A percentile compares a stretch with the other conserved stretches of the same genome.
Conservation (phyloP, 2,329 filamentous ascomycete genomes). For the Lecanicillium sp. region DNA sequence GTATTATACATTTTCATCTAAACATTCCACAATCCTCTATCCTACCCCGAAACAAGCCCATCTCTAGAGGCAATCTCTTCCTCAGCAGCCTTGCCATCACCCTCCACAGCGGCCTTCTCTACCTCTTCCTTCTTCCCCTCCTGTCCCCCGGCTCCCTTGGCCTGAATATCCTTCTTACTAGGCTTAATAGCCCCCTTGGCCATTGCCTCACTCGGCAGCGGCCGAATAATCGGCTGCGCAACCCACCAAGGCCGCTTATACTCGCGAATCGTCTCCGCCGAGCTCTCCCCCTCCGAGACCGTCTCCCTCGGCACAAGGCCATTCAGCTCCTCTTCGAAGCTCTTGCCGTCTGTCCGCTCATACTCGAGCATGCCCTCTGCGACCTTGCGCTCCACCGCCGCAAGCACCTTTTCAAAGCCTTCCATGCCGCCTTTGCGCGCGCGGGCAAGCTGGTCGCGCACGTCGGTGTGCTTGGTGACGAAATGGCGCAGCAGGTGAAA, state of each 20-base stretch:
- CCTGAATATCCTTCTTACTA: conserved; percentile 58
- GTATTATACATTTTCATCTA: too few relatives aligned
- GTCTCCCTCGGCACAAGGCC: conserved; percentile 17
- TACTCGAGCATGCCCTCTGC: conserved; percentile 66
- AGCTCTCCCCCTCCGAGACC: conserved; percentile 45
- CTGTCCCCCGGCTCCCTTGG: conserved; percentile 15
- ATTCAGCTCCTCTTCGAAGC: conserved; percentile 31
- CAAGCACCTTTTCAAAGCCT: conserved; percentile 61
- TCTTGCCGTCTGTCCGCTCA: conserved; percentile 41
- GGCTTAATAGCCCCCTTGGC: conserved; percentile 68
- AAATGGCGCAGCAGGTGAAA: conserved; percentile 86
- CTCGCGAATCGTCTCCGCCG: conserved; percentile 57
- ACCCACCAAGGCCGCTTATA: conserved; percentile 86
- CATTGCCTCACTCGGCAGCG: conserved; percentile 78
- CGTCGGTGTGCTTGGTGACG: conserved; percentile 69
- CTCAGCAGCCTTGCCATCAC: conserved; percentile 25
- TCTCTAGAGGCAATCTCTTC: too few relatives aligned
- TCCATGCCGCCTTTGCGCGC: conserved; percentile 62
- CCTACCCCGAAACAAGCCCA: too few relatives aligned
- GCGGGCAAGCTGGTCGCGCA: conserved; percentile 75
- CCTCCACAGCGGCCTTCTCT: conserved; percentile 29
- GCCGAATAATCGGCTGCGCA: conserved; percentile 78
- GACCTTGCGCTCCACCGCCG: conserved; percentile 66
- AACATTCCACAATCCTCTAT: too few relatives aligned
- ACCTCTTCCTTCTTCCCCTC: conserved; percentile 4